These are phyloP conservation scores for Diplodia corticola DNA, from an alignment of 2,329 filamentous ascomycete species.

Conservation along the genomic window DNA sequence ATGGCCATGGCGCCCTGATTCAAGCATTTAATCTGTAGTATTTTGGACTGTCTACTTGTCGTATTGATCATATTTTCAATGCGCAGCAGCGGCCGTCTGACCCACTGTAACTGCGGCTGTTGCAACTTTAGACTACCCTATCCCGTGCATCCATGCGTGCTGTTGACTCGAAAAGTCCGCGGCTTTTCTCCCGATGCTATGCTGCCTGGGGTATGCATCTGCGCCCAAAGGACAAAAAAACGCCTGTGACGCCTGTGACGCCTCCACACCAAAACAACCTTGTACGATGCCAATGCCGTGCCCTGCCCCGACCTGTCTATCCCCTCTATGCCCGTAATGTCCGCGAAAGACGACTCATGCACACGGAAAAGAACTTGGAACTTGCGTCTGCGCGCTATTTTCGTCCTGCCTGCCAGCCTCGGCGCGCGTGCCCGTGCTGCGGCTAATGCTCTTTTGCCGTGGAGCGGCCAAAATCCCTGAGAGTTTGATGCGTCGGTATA, in stretches of 20 bases:
- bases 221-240: slow-evolving; percentile 21
- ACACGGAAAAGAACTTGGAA: slow-evolving; percentile 12
- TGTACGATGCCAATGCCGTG: slow-evolving; percentile 23
- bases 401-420: slow-evolving; percentile 4
- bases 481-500: slow-evolving; percentile 11
- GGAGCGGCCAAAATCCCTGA: slow-evolving; percentile 6
- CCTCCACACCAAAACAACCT: slow-evolving; percentile 22
- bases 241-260: slow-evolving; percentile 24
- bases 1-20: slow-evolving; percentile 11
- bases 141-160: slow-evolving; percentile 21
- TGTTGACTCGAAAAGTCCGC: slow-evolving; percentile 20
- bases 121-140: slow-evolving; percentile 18
- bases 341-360: slow-evolving; percentile 21
- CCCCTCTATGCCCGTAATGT: slow-evolving; percentile 17
- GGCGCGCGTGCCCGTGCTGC: background rate
- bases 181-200: slow-evolving; percentile 23
- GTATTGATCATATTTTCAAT: slow-evolving; percentile 22
- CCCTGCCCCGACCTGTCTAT: slow-evolving; percentile 14
- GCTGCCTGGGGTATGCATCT: slow-evolving; percentile 21
- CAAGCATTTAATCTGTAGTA: slow-evolving; percentile 21
- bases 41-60: slow-evolving; percentile 17
- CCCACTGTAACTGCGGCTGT: slow-evolving; percentile 22
- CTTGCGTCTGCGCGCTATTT: slow-evolving; percentile 19
- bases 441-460: background rate
- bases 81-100: slow-evolving; percentile 22